Evolutionary conservation across 2,329 filamentous ascomycete genomes (phyloP).

Genomic region (Graphiopsis chlorocephala): DNA sequence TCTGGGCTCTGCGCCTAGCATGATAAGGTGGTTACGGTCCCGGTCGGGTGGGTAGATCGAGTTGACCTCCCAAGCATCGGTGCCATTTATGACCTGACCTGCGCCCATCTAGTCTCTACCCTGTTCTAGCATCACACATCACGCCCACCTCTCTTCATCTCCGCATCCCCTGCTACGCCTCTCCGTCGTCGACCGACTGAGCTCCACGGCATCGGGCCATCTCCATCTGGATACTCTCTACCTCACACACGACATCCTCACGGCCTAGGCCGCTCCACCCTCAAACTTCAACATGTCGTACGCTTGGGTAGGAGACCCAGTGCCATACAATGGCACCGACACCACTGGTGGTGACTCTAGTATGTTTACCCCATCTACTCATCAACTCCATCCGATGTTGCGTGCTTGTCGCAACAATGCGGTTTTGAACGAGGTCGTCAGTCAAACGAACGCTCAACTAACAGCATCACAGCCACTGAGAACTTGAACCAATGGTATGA

Average conservation of each 20-base stretch:
- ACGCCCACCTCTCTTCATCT: conserved; percentile 4
- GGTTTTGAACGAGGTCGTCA: background rate
- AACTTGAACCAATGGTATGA: conserved; percentile 97
- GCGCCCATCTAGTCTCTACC: background rate
- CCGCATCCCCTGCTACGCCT: background rate
- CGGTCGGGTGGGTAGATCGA: conserved; percentile 16
- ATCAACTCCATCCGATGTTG: background rate
- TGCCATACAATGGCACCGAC: conserved; percentile 54
- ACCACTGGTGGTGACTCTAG: conserved; percentile 73
- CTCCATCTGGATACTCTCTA: background rate
- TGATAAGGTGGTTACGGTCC: conserved; percentile 14
- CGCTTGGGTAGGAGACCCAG: conserved; percentile 46
- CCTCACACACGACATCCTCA: background rate
- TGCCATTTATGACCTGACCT: conserved; percentile 13
- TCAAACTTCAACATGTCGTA: conserved; percentile 44
- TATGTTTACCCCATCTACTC: conserved; percentile 45
- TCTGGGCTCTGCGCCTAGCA: conserved; percentile 12
- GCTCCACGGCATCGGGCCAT: background rate
- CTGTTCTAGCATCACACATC: conserved; percentile 1
- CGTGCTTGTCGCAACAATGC: background rate
- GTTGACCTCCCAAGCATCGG: conserved; percentile 1
- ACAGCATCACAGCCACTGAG: conserved; percentile 58
- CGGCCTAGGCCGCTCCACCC: background rate
- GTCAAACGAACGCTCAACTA: background rate
- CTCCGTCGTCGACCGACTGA: background rate